Percentiles rank a stretch among this genome's conserved stretches.
phyloP scores from a whole-genome alignment of 2,329 filamentous ascomycete genomes.

The Fusarium tupiense region DNA sequence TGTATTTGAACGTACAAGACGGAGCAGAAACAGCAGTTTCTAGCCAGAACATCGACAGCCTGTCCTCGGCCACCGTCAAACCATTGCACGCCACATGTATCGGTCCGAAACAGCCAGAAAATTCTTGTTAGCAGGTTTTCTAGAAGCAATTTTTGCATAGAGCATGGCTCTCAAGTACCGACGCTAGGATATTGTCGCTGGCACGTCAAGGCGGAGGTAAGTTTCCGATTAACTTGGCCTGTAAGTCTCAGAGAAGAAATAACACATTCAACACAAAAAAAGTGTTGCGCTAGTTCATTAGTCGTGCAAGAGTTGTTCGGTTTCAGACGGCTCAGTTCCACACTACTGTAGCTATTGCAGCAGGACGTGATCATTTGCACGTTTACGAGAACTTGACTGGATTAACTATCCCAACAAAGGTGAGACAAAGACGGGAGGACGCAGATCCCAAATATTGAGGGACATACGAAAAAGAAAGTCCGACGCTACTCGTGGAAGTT shows the following conservation, averaged over 20 bases:
- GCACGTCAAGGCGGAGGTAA: constrained; percentile 1
- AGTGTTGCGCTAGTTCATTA: constrained; percentile 5
- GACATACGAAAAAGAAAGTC: neutral
- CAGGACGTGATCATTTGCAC: constrained; percentile 6
- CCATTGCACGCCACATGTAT: neutral
- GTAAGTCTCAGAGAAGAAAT: neutral
- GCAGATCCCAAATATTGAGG: neutral
- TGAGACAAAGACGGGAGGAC: constrained; percentile 1
- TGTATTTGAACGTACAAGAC: neutral
- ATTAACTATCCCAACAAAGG: neutral
- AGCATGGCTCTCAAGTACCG: constrained; percentile 6
- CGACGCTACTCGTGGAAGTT: constrained; percentile 7
- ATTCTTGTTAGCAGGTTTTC: constrained; percentile 4
- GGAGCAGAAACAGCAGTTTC: neutral
- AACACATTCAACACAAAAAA: neutral
- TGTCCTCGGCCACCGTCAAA: neutral
- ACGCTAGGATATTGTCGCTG: constrained; percentile 1
- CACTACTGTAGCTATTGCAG: neutral
- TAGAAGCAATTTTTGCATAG: neutral
- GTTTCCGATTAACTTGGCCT: constrained; percentile 4
- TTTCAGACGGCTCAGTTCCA: constrained; percentile 20
- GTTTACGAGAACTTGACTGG: neutral
- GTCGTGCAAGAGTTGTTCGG: constrained; percentile 3
- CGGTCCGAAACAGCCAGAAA: constrained; percentile 20
- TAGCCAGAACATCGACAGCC: neutral